Conservation (phyloP, 306 rosid species). For the Cyamopsis tetragonoloba region DNA sequence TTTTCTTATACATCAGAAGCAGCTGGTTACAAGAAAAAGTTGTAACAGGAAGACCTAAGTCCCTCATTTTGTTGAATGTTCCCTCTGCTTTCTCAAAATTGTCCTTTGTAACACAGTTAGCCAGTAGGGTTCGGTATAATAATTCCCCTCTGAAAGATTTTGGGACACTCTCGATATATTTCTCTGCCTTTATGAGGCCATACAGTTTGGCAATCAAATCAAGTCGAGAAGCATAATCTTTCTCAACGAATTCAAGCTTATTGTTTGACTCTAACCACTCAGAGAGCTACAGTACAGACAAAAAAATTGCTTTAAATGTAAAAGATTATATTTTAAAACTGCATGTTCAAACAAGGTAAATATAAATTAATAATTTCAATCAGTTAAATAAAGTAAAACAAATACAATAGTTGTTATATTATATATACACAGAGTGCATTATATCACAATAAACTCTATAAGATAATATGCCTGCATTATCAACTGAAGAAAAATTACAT, state of each 20-base stretch:
- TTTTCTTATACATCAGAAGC: conserved; percentile 67
- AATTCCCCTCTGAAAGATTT: conserved; percentile 64
- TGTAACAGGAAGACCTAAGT: conserved; percentile 53
- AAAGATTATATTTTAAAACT: not conserved
- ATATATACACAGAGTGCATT: not conserved
- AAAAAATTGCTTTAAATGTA: not conserved
- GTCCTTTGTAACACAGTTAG: conserved; percentile 42
- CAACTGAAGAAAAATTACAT: not conserved
- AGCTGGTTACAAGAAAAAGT: conserved; percentile 69
- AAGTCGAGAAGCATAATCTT: conserved; percentile 66
- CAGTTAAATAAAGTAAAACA: not conserved
- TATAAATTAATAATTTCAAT: not conserved
- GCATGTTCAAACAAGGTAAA: conserved; percentile 12
- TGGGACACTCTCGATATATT: conserved; percentile 52
- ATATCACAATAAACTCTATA: not conserved
- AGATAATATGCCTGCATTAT: not conserved
- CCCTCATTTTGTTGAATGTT: conserved; percentile 72
- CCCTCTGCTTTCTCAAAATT: conserved; percentile 55
- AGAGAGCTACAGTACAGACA: conserved; percentile 51
- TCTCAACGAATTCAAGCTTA: conserved; percentile 52
- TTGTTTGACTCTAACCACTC: conserved; percentile 71
- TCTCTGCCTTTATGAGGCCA: conserved; percentile 63
- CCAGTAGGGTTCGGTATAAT: conserved; percentile 57
- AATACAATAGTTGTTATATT: not conserved
- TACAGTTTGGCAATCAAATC: conserved; percentile 71